These are phyloP conservation scores for Ogataea trehaloabstinens DNA, from an alignment of 805 yeast species.

Conservation along the genomic window DNA sequence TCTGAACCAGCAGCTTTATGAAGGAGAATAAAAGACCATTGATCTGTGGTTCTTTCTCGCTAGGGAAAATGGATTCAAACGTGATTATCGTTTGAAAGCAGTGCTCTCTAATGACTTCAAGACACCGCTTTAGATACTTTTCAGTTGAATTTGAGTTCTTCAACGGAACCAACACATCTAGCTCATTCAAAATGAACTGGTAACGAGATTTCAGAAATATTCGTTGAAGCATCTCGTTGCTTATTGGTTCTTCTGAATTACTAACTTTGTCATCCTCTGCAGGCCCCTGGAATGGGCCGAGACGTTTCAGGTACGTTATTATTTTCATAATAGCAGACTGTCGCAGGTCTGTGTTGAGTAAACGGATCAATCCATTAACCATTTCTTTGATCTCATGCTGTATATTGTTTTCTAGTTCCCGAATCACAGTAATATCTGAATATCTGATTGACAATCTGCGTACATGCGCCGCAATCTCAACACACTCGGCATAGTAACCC, in stretches of 20 bases:
- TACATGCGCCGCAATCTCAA: slow-evolving; percentile 76
- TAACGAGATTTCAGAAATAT: slow-evolving; percentile 67
- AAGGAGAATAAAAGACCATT: slow-evolving; percentile 38
- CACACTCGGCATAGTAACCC: slow-evolving; percentile 86
- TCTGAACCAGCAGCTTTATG: slow-evolving; percentile 32
- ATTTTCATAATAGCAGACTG: slow-evolving; percentile 79
- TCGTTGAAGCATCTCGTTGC: slow-evolving; percentile 41
- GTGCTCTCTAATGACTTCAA: slow-evolving; percentile 84
- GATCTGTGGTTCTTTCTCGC: slow-evolving; percentile 23
- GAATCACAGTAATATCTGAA: slow-evolving; percentile 55
- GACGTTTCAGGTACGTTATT: slow-evolving; percentile 68
- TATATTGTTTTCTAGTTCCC: slow-evolving; percentile 48
- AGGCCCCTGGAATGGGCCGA: slow-evolving; percentile 46
- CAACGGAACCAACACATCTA: slow-evolving; percentile 56
- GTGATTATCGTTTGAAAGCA: slow-evolving; percentile 71
- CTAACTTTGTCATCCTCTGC: slow-evolving; percentile 5
- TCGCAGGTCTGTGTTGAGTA: slow-evolving; percentile 72
- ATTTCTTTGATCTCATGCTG: slow-evolving; percentile 54
- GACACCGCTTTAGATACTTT: slow-evolving; percentile 69
- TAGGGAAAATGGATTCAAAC: slow-evolving; percentile 60
- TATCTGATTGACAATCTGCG: slow-evolving; percentile 68
- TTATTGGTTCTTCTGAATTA: slow-evolving; percentile 10
- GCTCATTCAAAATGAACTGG: slow-evolving; percentile 62
- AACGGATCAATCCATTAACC: slow-evolving; percentile 66
- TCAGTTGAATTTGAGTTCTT: slow-evolving; percentile 49